Evolutionary conservation across 345 rosid species (phyloP).

Genomic region (Murraya koenigii): DNA sequence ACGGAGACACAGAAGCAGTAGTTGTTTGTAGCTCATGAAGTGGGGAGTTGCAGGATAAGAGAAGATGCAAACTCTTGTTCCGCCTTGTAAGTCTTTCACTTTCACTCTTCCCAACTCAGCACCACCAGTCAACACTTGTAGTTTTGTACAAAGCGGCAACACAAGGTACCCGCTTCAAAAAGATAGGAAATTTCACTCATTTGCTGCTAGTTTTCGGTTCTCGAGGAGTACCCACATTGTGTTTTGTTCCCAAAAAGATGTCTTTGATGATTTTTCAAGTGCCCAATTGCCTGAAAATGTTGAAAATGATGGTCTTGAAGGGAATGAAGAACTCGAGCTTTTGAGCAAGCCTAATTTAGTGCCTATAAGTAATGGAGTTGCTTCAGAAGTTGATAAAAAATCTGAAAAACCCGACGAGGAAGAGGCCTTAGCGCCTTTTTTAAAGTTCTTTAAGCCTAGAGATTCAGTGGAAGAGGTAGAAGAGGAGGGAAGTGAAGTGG

Average conservation of each 20-base stretch:
- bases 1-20: neutral
- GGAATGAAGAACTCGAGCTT: constrained; percentile 63
- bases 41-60: constrained; percentile 27
- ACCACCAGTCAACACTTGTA: constrained; percentile 2
- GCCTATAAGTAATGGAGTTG: constrained; percentile 24
- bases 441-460: constrained; percentile 69
- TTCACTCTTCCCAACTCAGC: constrained; percentile 23
- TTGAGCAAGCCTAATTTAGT: constrained; percentile 59
- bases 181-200: constrained; percentile 20
- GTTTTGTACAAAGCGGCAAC: constrained; percentile 2
- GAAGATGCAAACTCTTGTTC: constrained; percentile 53
- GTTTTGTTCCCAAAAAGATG: constrained; percentile 40
- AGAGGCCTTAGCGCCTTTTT: constrained; percentile 73
- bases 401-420: constrained; percentile 36
- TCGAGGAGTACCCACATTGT: constrained; percentile 27
- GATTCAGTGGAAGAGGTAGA: constrained; percentile 28
- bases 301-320: constrained; percentile 23
- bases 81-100: constrained; percentile 43
- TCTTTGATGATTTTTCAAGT: constrained; percentile 28
- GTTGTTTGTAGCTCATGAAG: constrained; percentile 16
- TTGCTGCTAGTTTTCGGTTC: constrained; percentile 22
- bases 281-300: constrained; percentile 32
- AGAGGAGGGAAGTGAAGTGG: constrained; percentile 27
- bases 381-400: constrained; percentile 28
- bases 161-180: constrained; percentile 19